A percentile compares a stretch with the other conserved stretches of the same genome.
phyloP scores from a whole-genome alignment of 108 stramenopile genomes.

The Skeletonema grethae region DNA sequence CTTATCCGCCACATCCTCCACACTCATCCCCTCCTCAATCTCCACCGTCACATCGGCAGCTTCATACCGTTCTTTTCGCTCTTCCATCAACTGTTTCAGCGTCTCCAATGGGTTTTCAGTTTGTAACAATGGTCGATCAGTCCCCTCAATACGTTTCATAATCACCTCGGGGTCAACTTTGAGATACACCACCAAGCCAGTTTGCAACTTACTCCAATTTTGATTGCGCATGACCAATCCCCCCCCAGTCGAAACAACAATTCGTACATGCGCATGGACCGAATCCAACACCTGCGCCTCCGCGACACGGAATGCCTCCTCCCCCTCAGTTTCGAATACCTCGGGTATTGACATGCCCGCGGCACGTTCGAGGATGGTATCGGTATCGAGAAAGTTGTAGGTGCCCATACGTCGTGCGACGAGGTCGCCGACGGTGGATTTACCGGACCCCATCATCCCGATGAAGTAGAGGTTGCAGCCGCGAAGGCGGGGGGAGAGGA shows the following conservation, averaged over 20 bases:
- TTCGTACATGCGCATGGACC: constrained; percentile 78
- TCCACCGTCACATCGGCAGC: constrained; percentile 84
- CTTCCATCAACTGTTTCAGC: constrained; percentile 60
- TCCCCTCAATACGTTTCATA: constrained; percentile 71
- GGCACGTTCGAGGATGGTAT: constrained; percentile 83
- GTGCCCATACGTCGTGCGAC: constrained; percentile 84
- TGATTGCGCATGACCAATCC: constrained; percentile 59
- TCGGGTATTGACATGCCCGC: constrained; percentile 71
- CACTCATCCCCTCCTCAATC: constrained; percentile 59
- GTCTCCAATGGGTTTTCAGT: constrained; percentile 73
- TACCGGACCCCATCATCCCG: constrained; percentile 96
- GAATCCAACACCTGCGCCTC: constrained; percentile 84
- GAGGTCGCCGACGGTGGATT: constrained; percentile 78
- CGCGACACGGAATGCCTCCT: constrained; percentile 86
- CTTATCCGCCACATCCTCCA: constrained; percentile 51
- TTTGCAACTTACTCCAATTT: constrained; percentile 93
- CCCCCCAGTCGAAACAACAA: constrained; percentile 85
- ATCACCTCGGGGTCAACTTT: constrained; percentile 83
- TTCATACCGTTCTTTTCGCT: constrained; percentile 67
- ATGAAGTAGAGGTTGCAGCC: constrained; percentile 93
- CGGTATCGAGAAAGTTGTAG: constrained; percentile 94
- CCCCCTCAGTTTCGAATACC: constrained; percentile 88
- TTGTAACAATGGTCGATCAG: constrained; percentile 82
- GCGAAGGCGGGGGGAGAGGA: constrained; percentile 72
- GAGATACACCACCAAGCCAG: constrained; percentile 93